Percentiles rank a stretch among this genome's conserved stretches.
Evolutionary conservation across 1,284 basidiomycete species (phyloP).

Genomic region (Boletus smithii): DNA sequence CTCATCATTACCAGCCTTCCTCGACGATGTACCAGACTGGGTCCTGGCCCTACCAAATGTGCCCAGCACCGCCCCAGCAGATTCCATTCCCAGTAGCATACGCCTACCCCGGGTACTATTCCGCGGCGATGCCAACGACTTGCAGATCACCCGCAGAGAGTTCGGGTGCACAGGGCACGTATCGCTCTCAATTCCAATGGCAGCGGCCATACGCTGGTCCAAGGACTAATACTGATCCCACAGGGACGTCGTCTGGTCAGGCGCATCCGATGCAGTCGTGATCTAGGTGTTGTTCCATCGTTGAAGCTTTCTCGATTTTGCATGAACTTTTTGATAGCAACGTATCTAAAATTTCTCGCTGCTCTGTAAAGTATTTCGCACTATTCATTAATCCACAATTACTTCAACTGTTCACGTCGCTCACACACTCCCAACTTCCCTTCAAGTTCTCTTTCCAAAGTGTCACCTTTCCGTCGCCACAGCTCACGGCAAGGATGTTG

Average conservation of each 20-base stretch:
- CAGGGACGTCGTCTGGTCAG: slow-evolving; percentile 22
- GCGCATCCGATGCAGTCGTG: slow-evolving; percentile 15
- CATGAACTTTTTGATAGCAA: slow-evolving; percentile 11
- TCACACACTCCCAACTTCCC: slow-evolving; percentile 94
- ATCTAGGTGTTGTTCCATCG: slow-evolving; percentile 1
- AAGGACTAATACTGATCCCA: slow-evolving; percentile 19
- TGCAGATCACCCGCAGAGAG: slow-evolving; percentile 18
- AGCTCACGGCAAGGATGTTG: slow-evolving; percentile 94
- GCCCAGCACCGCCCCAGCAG: slow-evolving; percentile 14
- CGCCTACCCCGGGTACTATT: slow-evolving; percentile 19
- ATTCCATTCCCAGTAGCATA: slow-evolving; percentile 22
- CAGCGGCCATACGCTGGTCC: slow-evolving; percentile 39
- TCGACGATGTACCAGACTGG: slow-evolving; percentile 27
- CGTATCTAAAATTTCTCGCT: slow-evolving; percentile 4
- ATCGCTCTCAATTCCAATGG: slow-evolving; percentile 37
- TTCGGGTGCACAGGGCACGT: slow-evolving; percentile 24
- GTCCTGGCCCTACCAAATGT: slow-evolving; percentile 34
- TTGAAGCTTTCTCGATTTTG: slow-evolving; percentile 3
- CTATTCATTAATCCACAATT: slow-evolving; percentile 9
- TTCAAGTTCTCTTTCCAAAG: slow-evolving; percentile 98
- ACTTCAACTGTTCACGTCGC: slow-evolving; percentile 78
- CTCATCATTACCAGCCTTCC: slow-evolving; percentile 26
- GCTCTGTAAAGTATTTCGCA: slow-evolving; percentile 23
- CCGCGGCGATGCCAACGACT: slow-evolving; percentile 9
- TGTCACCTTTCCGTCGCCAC: slow-evolving; percentile 96